Conservation (phyloP, 371 early-diverging fungal genomes). For the Rozella allomycis region DNA sequence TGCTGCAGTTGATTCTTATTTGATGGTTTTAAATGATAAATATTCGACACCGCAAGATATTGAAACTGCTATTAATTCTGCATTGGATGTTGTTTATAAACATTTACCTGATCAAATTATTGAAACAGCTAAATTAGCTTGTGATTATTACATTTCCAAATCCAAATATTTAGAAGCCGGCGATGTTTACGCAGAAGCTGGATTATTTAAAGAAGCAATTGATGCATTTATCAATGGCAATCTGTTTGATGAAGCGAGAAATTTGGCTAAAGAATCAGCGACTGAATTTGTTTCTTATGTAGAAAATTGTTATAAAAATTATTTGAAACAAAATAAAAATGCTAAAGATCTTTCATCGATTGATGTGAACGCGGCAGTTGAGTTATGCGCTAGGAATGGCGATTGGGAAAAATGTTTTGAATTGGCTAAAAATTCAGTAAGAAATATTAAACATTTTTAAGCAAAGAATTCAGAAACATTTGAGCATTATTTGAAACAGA, state of each 20-base stretch:
- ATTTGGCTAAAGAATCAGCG: slow-evolving; percentile 12
- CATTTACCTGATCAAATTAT: too few relatives aligned
- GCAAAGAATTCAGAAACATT: too few relatives aligned
- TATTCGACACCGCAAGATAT: too few relatives aligned
- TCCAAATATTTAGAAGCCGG: slow-evolving; percentile 21
- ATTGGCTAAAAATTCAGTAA: slow-evolving; percentile 12
- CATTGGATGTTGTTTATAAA: too few relatives aligned
- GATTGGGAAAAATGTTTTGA: slow-evolving; percentile 36
- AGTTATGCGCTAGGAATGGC: slow-evolving; percentile 19
- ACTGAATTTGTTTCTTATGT: slow-evolving; percentile 19
- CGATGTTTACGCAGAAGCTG: slow-evolving; percentile 17
- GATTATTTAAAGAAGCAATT: slow-evolving; percentile 24
- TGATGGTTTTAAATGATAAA: too few relatives aligned
- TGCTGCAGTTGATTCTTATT: slow-evolving; percentile 27
- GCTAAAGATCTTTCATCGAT: slow-evolving; percentile 19
- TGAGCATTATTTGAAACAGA: too few relatives aligned
- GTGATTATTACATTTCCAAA: too few relatives aligned
- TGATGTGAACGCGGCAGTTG: slow-evolving; percentile 21
- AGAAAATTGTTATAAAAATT: slow-evolving; percentile 19
- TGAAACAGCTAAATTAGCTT: too few relatives aligned
- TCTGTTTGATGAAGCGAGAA: slow-evolving; percentile 20
- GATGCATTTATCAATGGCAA: slow-evolving; percentile 19
- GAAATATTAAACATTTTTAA: too few relatives aligned
- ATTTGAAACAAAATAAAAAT: slow-evolving; percentile 19
- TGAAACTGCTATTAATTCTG: too few relatives aligned